phyloP scores from a whole-genome alignment of 2,329 filamentous ascomycete genomes.

The Xylariaceae sp. region DNA sequence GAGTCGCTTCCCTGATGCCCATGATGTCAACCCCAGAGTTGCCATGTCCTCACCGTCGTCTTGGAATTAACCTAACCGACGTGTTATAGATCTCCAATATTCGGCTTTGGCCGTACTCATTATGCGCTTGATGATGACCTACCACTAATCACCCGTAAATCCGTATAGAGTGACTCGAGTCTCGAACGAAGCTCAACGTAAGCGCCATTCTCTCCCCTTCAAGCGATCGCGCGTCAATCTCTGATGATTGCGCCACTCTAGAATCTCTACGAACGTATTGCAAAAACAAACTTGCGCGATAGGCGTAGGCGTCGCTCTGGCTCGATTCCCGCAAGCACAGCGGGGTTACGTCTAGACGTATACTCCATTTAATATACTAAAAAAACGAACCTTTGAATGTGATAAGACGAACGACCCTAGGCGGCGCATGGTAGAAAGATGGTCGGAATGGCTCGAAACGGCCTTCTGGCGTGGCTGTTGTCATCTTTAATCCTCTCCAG shows the following conservation, averaged over 20 bases:
- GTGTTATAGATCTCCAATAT: not conserved
- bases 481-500: conserved; percentile 43
- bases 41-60: not conserved
- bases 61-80: not conserved
- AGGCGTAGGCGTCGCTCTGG: not conserved
- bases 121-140: conserved; percentile 45
- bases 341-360: not conserved
- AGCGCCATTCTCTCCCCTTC: not conserved
- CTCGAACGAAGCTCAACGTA: conserved; percentile 1
- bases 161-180: not conserved
- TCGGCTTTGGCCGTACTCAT: conserved; percentile 38
- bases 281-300: not conserved
- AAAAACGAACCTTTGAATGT: not conserved
- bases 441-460: conserved; percentile 21
- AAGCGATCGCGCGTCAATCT: not conserved
- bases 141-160: conserved; percentile 6
- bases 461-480: conserved; percentile 40
- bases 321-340: not conserved
- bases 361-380: not conserved
- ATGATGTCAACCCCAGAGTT: not conserved
- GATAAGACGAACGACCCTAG: not conserved
- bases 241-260: not conserved
- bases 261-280: not conserved
- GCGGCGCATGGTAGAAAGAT: conserved; percentile 18
- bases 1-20: not conserved